phyloP scores from a whole-genome alignment of 371 early-diverging fungal genomes.

The Mucor plumbeus region DNA sequence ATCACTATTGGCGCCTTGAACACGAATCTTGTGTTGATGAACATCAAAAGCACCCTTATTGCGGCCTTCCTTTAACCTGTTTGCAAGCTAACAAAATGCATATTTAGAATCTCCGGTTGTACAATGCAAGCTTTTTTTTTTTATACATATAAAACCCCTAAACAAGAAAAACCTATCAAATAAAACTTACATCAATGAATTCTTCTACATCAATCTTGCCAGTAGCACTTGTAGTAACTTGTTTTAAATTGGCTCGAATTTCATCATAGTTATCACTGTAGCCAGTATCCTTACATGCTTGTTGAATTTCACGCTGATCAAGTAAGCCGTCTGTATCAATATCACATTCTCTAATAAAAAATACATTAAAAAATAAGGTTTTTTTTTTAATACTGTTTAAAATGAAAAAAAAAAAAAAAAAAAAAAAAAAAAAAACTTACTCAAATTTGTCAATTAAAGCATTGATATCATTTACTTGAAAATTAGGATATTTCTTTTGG shows the following conservation, averaged over 20 bases:
- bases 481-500: slow-evolving; percentile 58
- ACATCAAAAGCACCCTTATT: slow-evolving; percentile 55
- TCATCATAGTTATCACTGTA: slow-evolving; percentile 72
- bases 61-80: slow-evolving; percentile 63
- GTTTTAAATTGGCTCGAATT: slow-evolving; percentile 68
- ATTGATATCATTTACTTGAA: slow-evolving; percentile 58
- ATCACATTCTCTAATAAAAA: slow-evolving; percentile 57
- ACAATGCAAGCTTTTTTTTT: background rate
- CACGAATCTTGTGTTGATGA: slow-evolving; percentile 77
- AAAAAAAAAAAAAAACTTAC: slow-evolving; percentile 51
- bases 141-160: background rate
- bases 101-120: background rate
- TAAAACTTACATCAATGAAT: slow-evolving; percentile 67
- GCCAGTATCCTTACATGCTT: slow-evolving; percentile 66
- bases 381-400: no score
- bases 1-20: slow-evolving; percentile 80
- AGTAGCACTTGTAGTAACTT: slow-evolving; percentile 66
- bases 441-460: slow-evolving; percentile 57
- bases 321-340: slow-evolving; percentile 72
- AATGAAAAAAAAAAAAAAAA: no score
- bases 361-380: no score
- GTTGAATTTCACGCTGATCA: slow-evolving; percentile 67
- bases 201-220: slow-evolving; percentile 79
- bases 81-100: slow-evolving; percentile 48
- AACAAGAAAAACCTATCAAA: background rate